Evolutionary conservation across 768 basidiomycete species (phyloP), one percentile per base, ranked within the genome.

Genomic region (Podaxis rugospora): DNA sequence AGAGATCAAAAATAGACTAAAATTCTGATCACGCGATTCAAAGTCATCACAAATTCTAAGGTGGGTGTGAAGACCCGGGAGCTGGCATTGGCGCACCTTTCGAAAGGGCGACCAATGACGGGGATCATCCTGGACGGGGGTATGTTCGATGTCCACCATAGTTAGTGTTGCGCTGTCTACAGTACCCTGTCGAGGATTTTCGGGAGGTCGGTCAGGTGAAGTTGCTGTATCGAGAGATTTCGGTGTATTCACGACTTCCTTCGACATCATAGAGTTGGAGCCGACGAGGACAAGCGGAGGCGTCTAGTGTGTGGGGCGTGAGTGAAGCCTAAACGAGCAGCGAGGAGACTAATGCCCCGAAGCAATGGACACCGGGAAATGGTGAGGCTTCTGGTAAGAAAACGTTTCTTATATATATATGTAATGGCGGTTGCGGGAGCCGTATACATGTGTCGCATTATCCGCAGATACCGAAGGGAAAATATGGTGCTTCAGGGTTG

Each of bases 61-160:
- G 36, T 39, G 47, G 10, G 18, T 4, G 9, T 9, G 11, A 50
- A 36, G n/a, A 16, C 23, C 32, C 5, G 13, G 23, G 55, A 46
- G 40, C 27, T 9, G 18, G 51, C 25, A 63, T 40, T 9, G 18
- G 51, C 25, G 63, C 37, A 83, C 87, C 78, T 89, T 89, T 65
- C 83, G 78, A 36, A 77, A 54, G 28, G 64, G 60, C 6, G 82
- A 80, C 87, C 87, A 89, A 61, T 73, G 67, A 53, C 85, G 79
- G 11, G 87, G 88, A 69, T 89, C 87, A 63, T 89, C 79, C 14
- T 73, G 66, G 14, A 89, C 86, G 4, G 78, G 74, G 52, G 77
- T 72, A 67, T 82, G 83, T 64, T 84, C 83, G 51, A 84, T 82
- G 65, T 84, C 83, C 32, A 70, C 42, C n/a, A 25, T 37, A 25